phyloP scores from a whole-genome alignment of 1,284 basidiomycete genomes.

The Cronartium quercuum region DNA sequence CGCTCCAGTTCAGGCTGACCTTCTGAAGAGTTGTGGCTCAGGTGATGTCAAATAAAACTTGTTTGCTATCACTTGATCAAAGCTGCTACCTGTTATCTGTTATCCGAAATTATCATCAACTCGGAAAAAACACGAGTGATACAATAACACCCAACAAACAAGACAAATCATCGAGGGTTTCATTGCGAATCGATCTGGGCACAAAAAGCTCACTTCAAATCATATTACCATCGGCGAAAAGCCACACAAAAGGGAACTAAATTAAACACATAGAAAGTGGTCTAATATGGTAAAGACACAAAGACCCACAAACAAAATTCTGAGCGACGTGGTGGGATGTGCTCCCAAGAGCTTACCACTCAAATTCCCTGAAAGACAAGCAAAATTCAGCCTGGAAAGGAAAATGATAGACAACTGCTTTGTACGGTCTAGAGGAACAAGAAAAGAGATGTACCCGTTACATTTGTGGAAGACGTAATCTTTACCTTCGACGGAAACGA shows the following conservation, averaged over 20 bases:
- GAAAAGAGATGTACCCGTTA: constrained; percentile 51
- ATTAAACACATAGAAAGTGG: background rate
- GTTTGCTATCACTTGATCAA: too few species aligned
- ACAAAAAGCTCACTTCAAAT: background rate
- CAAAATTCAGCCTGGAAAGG: background rate
- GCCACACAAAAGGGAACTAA: background rate
- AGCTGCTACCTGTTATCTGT: too few species aligned
- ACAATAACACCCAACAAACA: too few species aligned
- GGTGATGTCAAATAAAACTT: too few species aligned
- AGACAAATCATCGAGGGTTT: too few species aligned
- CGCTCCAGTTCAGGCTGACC: too few species aligned
- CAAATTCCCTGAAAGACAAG: constrained; percentile 1
- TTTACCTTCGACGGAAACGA: constrained; percentile 92
- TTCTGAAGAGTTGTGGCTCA: too few species aligned
- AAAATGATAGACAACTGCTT: too few species aligned
- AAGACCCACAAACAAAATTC: background rate
- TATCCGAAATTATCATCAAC: too few species aligned
- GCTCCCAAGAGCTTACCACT: background rate
- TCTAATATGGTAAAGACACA: background rate
- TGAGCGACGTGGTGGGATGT: background rate
- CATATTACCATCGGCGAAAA: background rate
- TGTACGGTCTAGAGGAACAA: background rate
- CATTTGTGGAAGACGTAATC: constrained; percentile 98
- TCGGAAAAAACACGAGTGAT: too few species aligned
- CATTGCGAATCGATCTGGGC: too few species aligned